phyloP scores from a whole-genome alignment of 106 monocot species.

The Allium cepa region DNA sequence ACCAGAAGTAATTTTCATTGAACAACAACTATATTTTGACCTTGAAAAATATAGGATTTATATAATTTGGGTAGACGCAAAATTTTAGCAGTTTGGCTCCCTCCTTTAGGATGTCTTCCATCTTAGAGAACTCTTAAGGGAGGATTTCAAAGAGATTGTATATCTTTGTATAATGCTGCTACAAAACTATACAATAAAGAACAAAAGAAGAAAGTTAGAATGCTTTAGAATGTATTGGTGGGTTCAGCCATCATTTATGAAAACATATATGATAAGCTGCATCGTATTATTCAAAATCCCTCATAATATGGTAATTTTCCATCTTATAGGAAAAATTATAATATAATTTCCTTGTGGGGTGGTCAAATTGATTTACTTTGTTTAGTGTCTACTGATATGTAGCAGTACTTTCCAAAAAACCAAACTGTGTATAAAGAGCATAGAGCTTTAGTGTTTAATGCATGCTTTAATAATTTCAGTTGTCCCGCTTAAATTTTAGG shows the following conservation, averaged over 20 bases:
- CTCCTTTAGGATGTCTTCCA: constrained; percentile 78
- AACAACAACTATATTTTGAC: too few species aligned
- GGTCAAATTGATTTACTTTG: too few species aligned
- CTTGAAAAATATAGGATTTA: constrained; percentile 15
- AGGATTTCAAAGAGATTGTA: constrained; percentile 37
- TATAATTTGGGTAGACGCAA: constrained; percentile 35
- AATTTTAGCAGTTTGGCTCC: constrained; percentile 28
- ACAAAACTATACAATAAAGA: constrained; percentile 33
- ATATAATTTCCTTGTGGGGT: too few species aligned
- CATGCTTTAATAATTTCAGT: too few species aligned
- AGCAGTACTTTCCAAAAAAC: too few species aligned
- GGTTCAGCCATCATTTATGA: constrained; percentile 15
- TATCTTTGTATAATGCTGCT: constrained; percentile 29
- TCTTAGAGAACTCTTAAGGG: constrained; percentile 54
- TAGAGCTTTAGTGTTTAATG: too few species aligned
- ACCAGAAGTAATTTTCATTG: too few species aligned
- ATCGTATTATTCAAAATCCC: constrained; percentile 33
- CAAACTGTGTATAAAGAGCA: too few species aligned
- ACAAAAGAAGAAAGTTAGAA: constrained; percentile 14
- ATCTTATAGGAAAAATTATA: too few species aligned
- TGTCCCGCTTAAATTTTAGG: too few species aligned
- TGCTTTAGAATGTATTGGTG: constrained; percentile 7
- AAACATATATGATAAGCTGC: constrained; percentile 24
- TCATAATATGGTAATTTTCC: constrained; percentile 28
- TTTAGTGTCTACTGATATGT: too few species aligned